These are phyloP conservation scores for Rhazya stricta DNA, from an alignment of 257 asterid genomes.

Conservation along the genomic window DNA sequence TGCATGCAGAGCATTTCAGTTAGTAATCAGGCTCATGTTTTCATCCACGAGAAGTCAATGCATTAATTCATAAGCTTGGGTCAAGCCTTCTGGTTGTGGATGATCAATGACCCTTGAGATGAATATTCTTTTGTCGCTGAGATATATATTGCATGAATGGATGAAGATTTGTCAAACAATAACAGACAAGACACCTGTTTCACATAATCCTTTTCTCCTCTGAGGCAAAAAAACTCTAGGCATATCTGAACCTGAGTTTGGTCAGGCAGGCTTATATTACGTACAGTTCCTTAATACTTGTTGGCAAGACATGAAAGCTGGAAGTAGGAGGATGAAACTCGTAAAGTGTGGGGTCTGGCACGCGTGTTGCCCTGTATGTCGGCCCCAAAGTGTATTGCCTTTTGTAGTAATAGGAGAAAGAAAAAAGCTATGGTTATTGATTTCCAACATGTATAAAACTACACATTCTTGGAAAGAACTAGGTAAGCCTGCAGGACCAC, in stretches of 20 bases:
- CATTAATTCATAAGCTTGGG: neutral
- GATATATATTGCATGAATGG: neutral
- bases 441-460: neutral
- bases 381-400: neutral
- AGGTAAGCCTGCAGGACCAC: conserved; percentile 5
- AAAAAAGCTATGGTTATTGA: neutral
- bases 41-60: neutral
- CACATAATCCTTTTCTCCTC: neutral
- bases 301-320: neutral
- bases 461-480: neutral
- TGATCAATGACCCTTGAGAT: neutral
- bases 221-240: neutral
- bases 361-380: neutral
- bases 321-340: neutral
- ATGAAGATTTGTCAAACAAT: neutral
- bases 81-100: neutral
- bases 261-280: neutral
- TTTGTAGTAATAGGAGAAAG: neutral
- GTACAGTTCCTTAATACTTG: neutral
- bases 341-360: neutral
- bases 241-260: neutral
- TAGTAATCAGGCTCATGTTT: neutral
- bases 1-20: neutral
- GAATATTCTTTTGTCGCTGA: neutral
- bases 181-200: neutral